Percentiles rank a stretch among this genome's conserved stretches.
Evolutionary conservation across 257 asterid genomes (phyloP).

Genomic region (Forsythia viridissima): DNA sequence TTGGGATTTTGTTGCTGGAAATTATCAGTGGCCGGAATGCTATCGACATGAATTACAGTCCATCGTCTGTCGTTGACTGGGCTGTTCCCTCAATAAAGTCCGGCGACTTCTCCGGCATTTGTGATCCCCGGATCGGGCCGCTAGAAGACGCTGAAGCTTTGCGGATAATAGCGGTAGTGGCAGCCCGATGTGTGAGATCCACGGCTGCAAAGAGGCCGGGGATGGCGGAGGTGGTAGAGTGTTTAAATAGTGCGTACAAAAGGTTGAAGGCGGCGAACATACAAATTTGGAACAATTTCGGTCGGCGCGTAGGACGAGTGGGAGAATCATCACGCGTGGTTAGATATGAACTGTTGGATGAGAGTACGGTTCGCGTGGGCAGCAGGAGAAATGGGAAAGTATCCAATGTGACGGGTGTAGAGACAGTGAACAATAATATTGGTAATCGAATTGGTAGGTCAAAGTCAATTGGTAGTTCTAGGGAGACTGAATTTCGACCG

Average conservation of each 20-base stretch:
- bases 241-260: conserved; percentile 44
- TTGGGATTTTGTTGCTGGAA: conserved; percentile 72
- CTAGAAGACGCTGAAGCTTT: conserved; percentile 52
- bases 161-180: conserved; percentile 48
- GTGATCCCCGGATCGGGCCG: conserved; percentile 58
- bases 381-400: conserved; percentile 62
- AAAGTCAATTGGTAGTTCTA: conserved; percentile 62
- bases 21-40: conserved; percentile 81
- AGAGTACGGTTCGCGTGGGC: conserved; percentile 40
- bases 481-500: conserved; percentile 47
- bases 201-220: conserved; percentile 63
- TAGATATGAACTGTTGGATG: conserved; percentile 63
- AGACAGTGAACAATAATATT: conserved; percentile 17
- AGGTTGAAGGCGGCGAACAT: conserved; percentile 32
- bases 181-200: conserved; percentile 69
- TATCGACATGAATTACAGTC: conserved; percentile 73
- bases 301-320: conserved; percentile 61
- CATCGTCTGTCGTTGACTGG: conserved; percentile 87
- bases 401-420: conserved; percentile 43
- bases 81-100: conserved; percentile 67
- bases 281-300: conserved; percentile 36
- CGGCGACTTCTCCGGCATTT: conserved; percentile 45
- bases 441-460: conserved; percentile 48
- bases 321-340: conserved; percentile 30
- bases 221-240: conserved; percentile 74